Evolutionary conservation across 2,329 filamentous ascomycete genomes (phyloP).

Genomic region (Westerdykella ornata): DNA sequence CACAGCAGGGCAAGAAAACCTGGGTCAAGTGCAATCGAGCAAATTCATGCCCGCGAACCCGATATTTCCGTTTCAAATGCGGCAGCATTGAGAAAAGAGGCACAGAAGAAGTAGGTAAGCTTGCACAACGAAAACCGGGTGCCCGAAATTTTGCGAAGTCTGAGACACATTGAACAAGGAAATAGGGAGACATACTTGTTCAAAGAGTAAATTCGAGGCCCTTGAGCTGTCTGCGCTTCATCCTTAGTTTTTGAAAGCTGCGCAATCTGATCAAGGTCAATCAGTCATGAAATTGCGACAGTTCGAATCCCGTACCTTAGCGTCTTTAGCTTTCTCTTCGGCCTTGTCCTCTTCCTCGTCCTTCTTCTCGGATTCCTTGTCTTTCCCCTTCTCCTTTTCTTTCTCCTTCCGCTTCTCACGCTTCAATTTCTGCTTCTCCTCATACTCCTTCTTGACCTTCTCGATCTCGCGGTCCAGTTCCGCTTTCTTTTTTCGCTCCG

Average conservation of each 20-base stretch:
- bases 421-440: conserved; percentile 54
- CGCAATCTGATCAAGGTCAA: conserved; percentile 34
- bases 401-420: conserved; percentile 41
- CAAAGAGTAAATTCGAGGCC: conserved; percentile 74
- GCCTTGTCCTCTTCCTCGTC: conserved; percentile 58
- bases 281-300: background rate
- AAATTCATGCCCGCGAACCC: too few relatives aligned
- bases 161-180: background rate
- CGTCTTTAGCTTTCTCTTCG: conserved; percentile 58
- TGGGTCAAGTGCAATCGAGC: too few relatives aligned
- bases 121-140: too few relatives aligned
- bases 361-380: conserved; percentile 42
- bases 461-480: conserved; percentile 46
- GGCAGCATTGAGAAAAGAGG: too few relatives aligned
- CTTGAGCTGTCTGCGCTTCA: conserved; percentile 50
- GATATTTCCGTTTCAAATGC: too few relatives aligned
- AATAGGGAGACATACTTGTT: conserved; percentile 55
- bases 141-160: too few relatives aligned
- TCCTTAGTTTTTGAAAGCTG: conserved; percentile 45
- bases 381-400: conserved; percentile 31
- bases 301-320: conserved; percentile 44
- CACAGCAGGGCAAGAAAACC: conserved; percentile 1
- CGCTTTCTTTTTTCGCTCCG: conserved; percentile 50
- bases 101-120: too few relatives aligned
- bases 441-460: conserved; percentile 45